Conservation (phyloP, 345 rosid species). For the Draba incana region DNA sequence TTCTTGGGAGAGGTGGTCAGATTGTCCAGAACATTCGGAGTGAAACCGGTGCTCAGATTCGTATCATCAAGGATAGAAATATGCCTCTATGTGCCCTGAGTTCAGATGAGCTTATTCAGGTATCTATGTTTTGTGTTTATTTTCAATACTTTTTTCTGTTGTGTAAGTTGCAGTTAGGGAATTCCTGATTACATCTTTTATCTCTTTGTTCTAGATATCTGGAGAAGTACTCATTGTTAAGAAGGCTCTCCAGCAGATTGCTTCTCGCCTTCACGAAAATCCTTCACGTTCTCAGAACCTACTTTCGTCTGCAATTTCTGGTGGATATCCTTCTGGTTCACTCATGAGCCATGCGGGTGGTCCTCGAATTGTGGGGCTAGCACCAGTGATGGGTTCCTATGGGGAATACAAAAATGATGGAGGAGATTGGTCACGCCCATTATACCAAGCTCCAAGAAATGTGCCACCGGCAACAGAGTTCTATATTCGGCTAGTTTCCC, state of each 20-base stretch:
- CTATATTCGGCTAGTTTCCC: constrained; percentile 78
- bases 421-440: constrained; percentile 81
- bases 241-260: constrained; percentile 81
- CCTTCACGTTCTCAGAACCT: constrained; percentile 87
- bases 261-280: constrained; percentile 83
- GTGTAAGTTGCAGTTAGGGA: neutral
- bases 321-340: constrained; percentile 59
- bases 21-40: constrained; percentile 82
- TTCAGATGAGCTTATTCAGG: constrained; percentile 97
- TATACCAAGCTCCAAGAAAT: constrained; percentile 83
- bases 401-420: constrained; percentile 83
- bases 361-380: constrained; percentile 73
- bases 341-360: constrained; percentile 63
- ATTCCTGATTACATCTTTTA: neutral
- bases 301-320: constrained; percentile 68
- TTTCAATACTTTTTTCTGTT: neutral
- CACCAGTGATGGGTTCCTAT: constrained; percentile 73
- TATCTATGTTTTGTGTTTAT: constrained; percentile 34
- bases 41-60: constrained; percentile 92
- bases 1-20: constrained; percentile 96
- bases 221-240: constrained; percentile 83
- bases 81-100: constrained; percentile 82
- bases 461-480: constrained; percentile 74
- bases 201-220: constrained; percentile 55
- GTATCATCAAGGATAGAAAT: constrained; percentile 85